Base-by-base conservation (phyloP, 2,329 filamentous ascomycete genomes). In the Colletotrichum trifolii region DNA sequence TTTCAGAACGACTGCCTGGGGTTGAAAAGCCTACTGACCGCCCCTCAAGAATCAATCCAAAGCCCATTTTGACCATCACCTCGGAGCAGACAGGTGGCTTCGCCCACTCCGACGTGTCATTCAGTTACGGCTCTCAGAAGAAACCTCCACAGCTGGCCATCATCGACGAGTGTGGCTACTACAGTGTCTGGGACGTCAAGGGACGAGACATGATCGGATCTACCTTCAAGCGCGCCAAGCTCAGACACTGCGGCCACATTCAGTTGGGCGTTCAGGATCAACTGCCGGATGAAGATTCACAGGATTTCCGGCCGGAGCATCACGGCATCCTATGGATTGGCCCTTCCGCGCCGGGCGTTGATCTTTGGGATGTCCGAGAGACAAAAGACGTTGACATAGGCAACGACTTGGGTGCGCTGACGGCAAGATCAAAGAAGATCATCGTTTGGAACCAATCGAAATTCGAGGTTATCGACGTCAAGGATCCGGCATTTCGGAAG, bases 101-200 rank as follows among this genome's bases (percentile, higher is more conserved):
- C 36, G 72, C 81, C 1, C 89, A 92, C 70, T 82, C 83, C 0
- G 89, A 94, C 74, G 79, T 91, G 3, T 76, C 85, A 0, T 91
- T 94, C 73, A 90, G 89, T 67, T 86, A 89, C 0, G 75, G 76
- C 4, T 72, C 71, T 6, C 68, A 65, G 15, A 72, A 77, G 63
- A 68, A 85, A 78, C 73, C 86, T 81, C 83, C 87, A 1, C 89
- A 91, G 70, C 77, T 94, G 56, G 89, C 83, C 13, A 79, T 93
- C 34, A 80, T 94, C 15, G 89, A 94, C 70, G 81, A 87, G 55
- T 78, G 78, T 39, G 91, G 90, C 1, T 81, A 79, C 62, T 94
- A 91, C 91, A 88, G 81, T 47, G 75, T 93, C 4, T 93, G 89
- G 88, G 83, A 91, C 66, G 77, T 91, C 33, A 69, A 70, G 11